Percentiles rank a stretch among this genome's conserved stretches.
Conservation (phyloP, 768 basidiomycete genomes). For the Pisolithus tinctorius region DNA sequence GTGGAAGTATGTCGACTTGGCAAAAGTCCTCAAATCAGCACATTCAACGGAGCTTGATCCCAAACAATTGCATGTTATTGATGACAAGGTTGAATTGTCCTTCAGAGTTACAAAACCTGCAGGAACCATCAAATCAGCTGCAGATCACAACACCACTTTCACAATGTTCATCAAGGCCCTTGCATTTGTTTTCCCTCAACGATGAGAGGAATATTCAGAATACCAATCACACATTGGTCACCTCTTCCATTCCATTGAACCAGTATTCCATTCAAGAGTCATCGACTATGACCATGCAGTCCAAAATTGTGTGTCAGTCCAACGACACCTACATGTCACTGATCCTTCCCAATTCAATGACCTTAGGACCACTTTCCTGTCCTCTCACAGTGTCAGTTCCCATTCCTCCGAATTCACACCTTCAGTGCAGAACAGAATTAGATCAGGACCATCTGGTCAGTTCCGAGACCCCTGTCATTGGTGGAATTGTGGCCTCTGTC, state of each 20-base stretch:
- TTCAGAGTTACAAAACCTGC: neutral
- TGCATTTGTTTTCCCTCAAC: neutral
- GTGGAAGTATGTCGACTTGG: slow-evolving; percentile 1
- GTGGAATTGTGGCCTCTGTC: neutral
- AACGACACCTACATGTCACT: no score
- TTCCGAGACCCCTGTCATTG: neutral
- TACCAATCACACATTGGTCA: neutral
- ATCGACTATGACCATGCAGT: no score
- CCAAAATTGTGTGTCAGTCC: no score
- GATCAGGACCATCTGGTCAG: neutral
- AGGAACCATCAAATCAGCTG: neutral
- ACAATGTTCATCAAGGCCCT: neutral
- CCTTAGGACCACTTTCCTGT: slow-evolving; percentile 1
- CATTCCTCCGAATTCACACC: neutral
- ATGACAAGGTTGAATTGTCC: neutral
- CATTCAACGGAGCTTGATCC: neutral
- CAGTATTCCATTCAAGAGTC: no score
- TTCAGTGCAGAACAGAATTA: neutral
- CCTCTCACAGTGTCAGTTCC: neutral
- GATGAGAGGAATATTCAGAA: neutral
- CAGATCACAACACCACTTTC: neutral
- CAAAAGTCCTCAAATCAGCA: slow-evolving; percentile 3
- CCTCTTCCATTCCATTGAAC: slow-evolving; percentile 5
- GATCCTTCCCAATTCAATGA: slow-evolving; percentile 6
- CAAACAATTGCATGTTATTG: slow-evolving; percentile 1